phyloP scores from a whole-genome alignment of 306 rosid species.

The Phaseolus lunatus region DNA sequence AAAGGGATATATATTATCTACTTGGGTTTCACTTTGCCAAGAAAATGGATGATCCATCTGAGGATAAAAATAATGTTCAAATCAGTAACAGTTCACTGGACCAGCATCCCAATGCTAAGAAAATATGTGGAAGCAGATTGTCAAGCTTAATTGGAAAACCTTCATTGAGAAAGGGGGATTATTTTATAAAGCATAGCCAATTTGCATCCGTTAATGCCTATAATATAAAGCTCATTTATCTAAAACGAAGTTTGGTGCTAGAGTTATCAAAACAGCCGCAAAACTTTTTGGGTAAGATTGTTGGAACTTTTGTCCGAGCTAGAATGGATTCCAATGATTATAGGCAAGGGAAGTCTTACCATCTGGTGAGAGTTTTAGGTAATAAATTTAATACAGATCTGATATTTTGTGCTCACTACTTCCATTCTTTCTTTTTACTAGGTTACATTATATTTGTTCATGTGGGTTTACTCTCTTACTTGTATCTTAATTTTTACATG shows the following conservation, averaged over 20 bases:
- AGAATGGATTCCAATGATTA: conserved; percentile 45
- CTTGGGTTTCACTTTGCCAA: conserved; percentile 58
- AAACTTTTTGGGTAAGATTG: conserved; percentile 54
- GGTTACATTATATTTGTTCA: conserved; percentile 8
- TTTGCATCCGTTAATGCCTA: conserved; percentile 56
- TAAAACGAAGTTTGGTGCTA: conserved; percentile 64
- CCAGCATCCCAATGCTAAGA: conserved; percentile 29
- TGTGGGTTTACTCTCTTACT: neutral
- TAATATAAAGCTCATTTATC: conserved; percentile 59
- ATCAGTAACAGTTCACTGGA: conserved; percentile 25
- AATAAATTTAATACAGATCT: conserved; percentile 30
- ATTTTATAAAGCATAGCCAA: conserved; percentile 13
- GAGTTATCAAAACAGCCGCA: conserved; percentile 57
- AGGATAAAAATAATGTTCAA: conserved; percentile 28
- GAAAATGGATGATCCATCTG: conserved; percentile 24
- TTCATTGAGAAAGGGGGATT: conserved; percentile 39
- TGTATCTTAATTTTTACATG: neutral
- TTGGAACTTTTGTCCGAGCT: conserved; percentile 62
- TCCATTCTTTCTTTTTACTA: conserved; percentile 9
- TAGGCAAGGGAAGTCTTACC: conserved; percentile 40
- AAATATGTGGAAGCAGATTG: conserved; percentile 34
- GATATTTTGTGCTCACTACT: neutral
- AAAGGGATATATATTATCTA: conserved; percentile 43
- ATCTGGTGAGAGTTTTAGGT: conserved; percentile 54
- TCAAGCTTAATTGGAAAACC: conserved; percentile 39